Percentiles rank a stretch among this genome's conserved stretches.
Conservation (phyloP, 176 grass and related monocot genomes). For the Poa pratensis region DNA sequence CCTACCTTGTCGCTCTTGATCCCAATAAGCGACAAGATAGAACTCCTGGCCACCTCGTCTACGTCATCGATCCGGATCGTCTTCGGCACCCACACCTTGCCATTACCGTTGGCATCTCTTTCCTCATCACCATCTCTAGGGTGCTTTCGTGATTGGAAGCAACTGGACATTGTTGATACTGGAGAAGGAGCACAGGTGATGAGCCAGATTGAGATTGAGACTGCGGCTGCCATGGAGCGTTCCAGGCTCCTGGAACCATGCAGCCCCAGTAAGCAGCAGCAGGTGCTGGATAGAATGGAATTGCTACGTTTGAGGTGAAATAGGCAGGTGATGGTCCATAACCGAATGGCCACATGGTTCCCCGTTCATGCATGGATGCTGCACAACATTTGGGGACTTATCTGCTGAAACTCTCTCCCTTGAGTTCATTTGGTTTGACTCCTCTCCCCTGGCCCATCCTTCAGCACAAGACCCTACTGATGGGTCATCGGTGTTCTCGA, state of each 20-base stretch:
- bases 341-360: conserved; percentile 63
- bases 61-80: conserved; percentile 71
- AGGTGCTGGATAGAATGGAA: conserved; percentile 78
- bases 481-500: conserved; percentile 39
- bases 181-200: conserved; percentile 48
- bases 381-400: conserved; percentile 22
- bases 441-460: conserved; percentile 50
- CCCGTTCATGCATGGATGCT: conserved; percentile 53
- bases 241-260: conserved; percentile 66
- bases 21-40: conserved; percentile 79
- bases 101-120: conserved; percentile 35
- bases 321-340: conserved; percentile 57
- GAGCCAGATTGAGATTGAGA: conserved; percentile 26
- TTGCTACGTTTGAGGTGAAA: conserved; percentile 60
- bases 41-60: conserved; percentile 81
- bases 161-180: conserved; percentile 39
- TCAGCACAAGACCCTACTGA: conserved; percentile 48
- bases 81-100: conserved; percentile 77
- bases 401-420: conserved; percentile 40
- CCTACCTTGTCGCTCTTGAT: conserved; percentile 51
- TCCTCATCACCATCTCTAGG: conserved; percentile 59
- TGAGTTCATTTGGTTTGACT: conserved; percentile 44
- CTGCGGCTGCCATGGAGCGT: conserved; percentile 55
- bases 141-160: conserved; percentile 66
- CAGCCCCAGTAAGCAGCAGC: conserved; percentile 78